A percentile compares a stretch with the other conserved stretches of the same genome.
phyloP scores from a whole-genome alignment of 164 flowering plant species.

The Euptelea pleiosperma region DNA sequence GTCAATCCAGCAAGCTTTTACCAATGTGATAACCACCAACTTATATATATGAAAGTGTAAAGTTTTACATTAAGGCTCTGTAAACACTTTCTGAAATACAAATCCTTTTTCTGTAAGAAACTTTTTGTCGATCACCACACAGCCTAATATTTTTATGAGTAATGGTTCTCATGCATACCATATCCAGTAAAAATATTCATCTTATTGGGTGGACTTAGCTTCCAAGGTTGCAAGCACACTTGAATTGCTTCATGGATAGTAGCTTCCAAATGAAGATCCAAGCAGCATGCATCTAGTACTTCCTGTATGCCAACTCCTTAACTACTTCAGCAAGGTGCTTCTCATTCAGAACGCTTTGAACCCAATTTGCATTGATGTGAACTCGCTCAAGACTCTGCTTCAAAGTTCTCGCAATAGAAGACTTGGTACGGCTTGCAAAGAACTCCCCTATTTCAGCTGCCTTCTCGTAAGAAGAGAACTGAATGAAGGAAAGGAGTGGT shows the following conservation, averaged over 20 bases:
- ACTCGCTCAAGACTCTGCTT: conserved; percentile 92
- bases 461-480: conserved; percentile 78
- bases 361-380: conserved; percentile 78
- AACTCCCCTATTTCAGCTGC: conserved; percentile 74
- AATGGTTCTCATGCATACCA: no score
- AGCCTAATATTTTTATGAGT: no score
- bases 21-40: no score
- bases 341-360: conserved; percentile 57
- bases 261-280: no score
- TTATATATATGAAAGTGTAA: no score
- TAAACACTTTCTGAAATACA: no score
- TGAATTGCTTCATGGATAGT: neutral
- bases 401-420: conserved; percentile 76
- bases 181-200: no score
- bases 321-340: conserved; percentile 51
- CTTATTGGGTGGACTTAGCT: neutral
- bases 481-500: conserved; percentile 8
- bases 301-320: conserved; percentile 49
- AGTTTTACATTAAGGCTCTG: no score
- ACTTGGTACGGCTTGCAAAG: conserved; percentile 53
- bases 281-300: no score
- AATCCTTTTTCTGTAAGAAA: no score
- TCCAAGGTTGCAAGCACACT: neutral
- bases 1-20: no score
- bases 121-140: no score